Evolutionary conservation across 2,329 filamentous ascomycete species (phyloP).

Genomic region (Sporothrix brunneoviolacea): DNA sequence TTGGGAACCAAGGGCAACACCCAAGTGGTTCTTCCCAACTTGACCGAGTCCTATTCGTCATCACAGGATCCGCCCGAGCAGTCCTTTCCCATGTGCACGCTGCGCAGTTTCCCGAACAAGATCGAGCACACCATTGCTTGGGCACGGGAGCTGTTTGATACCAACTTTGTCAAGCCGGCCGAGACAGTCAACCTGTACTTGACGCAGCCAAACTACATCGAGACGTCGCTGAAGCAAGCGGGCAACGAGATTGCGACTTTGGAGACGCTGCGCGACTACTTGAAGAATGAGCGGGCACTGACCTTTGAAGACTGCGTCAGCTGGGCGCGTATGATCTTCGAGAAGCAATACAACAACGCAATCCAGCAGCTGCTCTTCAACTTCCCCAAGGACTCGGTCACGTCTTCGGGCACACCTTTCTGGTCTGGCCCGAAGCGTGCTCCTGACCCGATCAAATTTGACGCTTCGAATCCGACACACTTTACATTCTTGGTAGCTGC

Average conservation of each 20-base stretch:
- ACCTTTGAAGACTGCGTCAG: conserved; percentile 94
- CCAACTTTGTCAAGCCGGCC: conserved; percentile 85
- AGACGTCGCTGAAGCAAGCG: conserved; percentile 79
- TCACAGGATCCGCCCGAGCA: conserved; percentile 97
- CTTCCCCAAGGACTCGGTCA: conserved; percentile 90
- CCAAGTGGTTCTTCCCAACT: conserved; percentile 81
- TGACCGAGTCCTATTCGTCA: conserved; percentile 92
- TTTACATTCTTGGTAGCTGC: conserved; percentile 81
- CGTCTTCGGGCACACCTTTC: conserved; percentile 83
- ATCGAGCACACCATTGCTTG: conserved; percentile 99
- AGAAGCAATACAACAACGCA: conserved; percentile 94
- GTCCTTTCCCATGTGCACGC: conserved; percentile 97
- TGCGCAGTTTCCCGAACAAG: conserved; percentile 94
- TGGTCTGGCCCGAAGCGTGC: conserved; percentile 99
- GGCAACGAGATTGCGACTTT: conserved; percentile 92
- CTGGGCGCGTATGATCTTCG: conserved; percentile 90
- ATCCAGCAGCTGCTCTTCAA: conserved; percentile 94
- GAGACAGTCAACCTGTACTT: conserved; percentile 94
- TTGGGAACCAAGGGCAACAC: conserved; percentile 99
- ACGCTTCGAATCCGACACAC: conserved; percentile 76
- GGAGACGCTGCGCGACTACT: conserved; percentile 81
- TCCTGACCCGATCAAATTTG: conserved; percentile 84
- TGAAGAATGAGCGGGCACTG: conserved; percentile 85
- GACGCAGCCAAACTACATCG: conserved; percentile 83
- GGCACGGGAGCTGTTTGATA: conserved; percentile 93